Base-by-base conservation (phyloP, 2,329 filamentous ascomycete genomes). In the Neofusicoccum sp. region DNA sequence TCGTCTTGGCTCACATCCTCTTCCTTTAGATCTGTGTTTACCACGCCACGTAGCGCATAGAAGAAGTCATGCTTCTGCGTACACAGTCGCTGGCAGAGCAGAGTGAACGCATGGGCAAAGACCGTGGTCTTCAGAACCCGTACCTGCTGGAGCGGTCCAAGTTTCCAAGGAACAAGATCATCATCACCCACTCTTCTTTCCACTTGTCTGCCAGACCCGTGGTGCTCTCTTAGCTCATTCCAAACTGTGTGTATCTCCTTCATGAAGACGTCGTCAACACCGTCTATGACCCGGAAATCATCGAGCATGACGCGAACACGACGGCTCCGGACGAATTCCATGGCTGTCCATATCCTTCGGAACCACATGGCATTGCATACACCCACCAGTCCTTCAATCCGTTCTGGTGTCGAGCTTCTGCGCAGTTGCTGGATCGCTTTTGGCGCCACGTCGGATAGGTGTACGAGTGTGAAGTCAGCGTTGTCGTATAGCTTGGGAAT, bases 291-390 rank as follows among this genome's bases (percentile, higher is more conserved):
- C 6, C 41, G 26, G 6, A 40, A 61, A 28, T 64, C 63, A 30
- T 28, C 16, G 30, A 59, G 33, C 65, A 66, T 64, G 11, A 61
- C 30, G 12, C 59, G 56, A 7, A 63, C 38, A 14, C 60, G 34
- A 2, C 34, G 47, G 40, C 64, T 65, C 24, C 61, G 62, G 6
- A 64, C 58, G 16, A 59, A 62, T 40, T 66, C 65, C 64, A 65
- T 65, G 8, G 60, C 65, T 4, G 65, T 64, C 65, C 65, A 66
- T 3, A 65, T 58, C 8, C 65, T 58, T 43, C 58, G 57, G 48
- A 63, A 66, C 64, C 65, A 66, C 20, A 24, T 54, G 12, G 65
- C 49, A 38, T 64, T 66, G 57, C 64, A 66, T 9, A 38, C 34
- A n/a, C 34, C 34, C 9, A n/a, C n/a, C 20, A 66, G 56, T 4